Evolutionary conservation across 495 filamentous ascomycete species (phyloP), one percentile per base, ranked within the genome.

Genomic region (Podospora pseudoanserina): DNA sequence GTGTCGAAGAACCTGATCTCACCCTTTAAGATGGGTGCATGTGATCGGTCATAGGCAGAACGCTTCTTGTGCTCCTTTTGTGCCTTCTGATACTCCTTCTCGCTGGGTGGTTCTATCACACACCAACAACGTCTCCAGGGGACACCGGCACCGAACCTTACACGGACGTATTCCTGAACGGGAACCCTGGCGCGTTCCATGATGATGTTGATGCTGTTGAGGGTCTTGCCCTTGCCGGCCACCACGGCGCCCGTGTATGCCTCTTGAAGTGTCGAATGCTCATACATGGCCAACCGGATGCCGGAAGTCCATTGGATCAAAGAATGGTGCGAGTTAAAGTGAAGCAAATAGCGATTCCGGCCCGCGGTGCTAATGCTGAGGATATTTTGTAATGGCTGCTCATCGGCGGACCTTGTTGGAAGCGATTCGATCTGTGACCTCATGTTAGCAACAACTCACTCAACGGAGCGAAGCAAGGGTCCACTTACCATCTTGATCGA

Each of bases 91-190:
- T 89, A 86, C 65, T 95, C 91, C 79, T 98, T 99, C 77, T 97
- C 93, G 71, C 93, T 90, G 3, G 96, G 95, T 23, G 94, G 95
- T 11, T 86, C 86, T 66, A 97, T 90, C 68, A 98, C 94, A 78
- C 93, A 97, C 92, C 92, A 99, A 76, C 93, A 98, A 16, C 94
- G 89, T 72, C 91, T 87, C 95, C 95, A 99, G 2, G 95, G 94
- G 11, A 94, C 97, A 19, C 95, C 95, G 16, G 96, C 94, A 19
- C 95, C 95, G 73, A 99, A 99, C 70, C 95, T 84, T 19, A 99
- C 96, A 62, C 95, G 87, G 2, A 91, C 92, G 96, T 96, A 99
- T 79, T 97, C 93, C 78, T 96, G 92, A 60, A 91, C 83, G 64
- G 88, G 90, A 64, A 91, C 85, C 61, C 85, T 86, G 26, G 88